phyloP scores from a whole-genome alignment of 202 grass and related monocot genomes.

The Zizania palustris region DNA sequence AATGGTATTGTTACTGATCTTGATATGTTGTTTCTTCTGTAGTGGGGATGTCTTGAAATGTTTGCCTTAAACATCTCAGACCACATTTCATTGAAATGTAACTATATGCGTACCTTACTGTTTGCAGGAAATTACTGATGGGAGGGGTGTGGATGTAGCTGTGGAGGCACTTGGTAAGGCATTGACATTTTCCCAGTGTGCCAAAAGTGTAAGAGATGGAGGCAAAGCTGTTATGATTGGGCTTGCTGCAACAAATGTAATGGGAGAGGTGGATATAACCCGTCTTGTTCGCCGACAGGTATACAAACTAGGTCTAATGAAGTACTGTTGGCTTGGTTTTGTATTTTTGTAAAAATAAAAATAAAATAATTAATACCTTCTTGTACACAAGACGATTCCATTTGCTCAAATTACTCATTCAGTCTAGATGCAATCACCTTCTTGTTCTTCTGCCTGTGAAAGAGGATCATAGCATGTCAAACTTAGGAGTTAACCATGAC shows the following conservation, averaged over 20 bases:
- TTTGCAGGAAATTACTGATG: constrained; percentile 85
- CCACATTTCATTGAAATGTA: constrained; percentile 11
- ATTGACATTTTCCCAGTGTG: constrained; percentile 78
- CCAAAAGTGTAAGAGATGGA: constrained; percentile 86
- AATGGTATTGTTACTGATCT: constrained; percentile 3
- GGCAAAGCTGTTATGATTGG: constrained; percentile 99
- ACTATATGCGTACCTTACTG: constrained; percentile 16
- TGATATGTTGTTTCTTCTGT: background rate
- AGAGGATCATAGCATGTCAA: background rate
- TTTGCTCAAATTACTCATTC: background rate
- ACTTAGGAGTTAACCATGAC: background rate
- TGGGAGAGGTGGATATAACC: constrained; percentile 90
- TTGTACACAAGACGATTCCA: background rate
- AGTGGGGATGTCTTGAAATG: background rate
- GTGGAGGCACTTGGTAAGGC: constrained; percentile 95
- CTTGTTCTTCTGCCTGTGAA: background rate
- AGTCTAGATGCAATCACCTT: background rate
- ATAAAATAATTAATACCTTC: background rate
- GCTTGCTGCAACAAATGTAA: constrained; percentile 73
- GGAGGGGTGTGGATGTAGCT: constrained; percentile 93
- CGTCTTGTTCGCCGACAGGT: constrained; percentile 96
- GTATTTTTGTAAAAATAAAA: background rate
- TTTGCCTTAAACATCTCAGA: constrained; percentile 15
- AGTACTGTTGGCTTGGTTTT: background rate
- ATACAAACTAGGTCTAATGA: constrained; percentile 12